Evolutionary conservation across 2,329 filamentous ascomycete genomes (phyloP).

Genomic region (Thielaviopsis euricoi): DNA sequence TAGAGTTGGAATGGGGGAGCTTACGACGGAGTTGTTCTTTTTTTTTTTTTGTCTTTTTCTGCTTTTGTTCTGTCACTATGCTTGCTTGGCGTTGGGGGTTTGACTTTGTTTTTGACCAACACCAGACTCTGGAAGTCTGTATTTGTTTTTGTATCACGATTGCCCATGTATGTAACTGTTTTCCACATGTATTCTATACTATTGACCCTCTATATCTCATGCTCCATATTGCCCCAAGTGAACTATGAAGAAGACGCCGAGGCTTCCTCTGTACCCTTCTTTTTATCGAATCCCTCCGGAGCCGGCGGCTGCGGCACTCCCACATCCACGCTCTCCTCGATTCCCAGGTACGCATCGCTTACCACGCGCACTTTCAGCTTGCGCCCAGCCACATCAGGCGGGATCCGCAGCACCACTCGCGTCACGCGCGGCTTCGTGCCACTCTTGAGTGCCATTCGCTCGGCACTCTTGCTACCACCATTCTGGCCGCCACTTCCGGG

Average conservation of each 20-base stretch:
- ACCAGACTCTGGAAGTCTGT: not conserved
- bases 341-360: slow-evolving; percentile 75
- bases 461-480: slow-evolving; percentile 15
- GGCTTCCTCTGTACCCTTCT: not conserved
- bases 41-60: slow-evolving; percentile 1
- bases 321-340: slow-evolving; percentile 39
- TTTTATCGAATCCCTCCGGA: slow-evolving; percentile 8
- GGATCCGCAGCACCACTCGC: slow-evolving; percentile 16
- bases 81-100: not conserved
- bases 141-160: not conserved
- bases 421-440: slow-evolving; percentile 4
- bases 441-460: slow-evolving; percentile 1
- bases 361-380: slow-evolving; percentile 60
- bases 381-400: slow-evolving; percentile 30
- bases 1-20: not conserved
- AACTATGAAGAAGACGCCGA: not conserved
- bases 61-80: no score
- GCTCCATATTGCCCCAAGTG: not conserved
- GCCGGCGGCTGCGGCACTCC: slow-evolving; percentile 33
- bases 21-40: not conserved
- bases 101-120: not conserved
- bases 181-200: not conserved
- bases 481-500: slow-evolving; percentile 4
- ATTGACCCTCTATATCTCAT: slow-evolving; percentile 8
- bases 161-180: not conserved